Conservation (phyloP, 164 flowering plant genomes). For the Vitis amurensis region DNA sequence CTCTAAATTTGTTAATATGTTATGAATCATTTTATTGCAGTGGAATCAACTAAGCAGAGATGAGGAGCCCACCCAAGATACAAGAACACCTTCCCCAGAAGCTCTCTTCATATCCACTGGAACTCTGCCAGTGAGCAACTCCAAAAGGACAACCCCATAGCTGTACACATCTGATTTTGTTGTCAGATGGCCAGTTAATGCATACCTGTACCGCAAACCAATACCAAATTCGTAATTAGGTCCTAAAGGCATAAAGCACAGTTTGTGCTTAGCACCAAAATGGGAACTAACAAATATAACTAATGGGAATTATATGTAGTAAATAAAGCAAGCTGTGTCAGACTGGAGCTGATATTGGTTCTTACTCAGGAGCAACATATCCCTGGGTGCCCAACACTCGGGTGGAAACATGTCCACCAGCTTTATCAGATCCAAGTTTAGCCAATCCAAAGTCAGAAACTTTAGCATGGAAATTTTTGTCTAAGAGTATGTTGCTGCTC, state of each 20-base stretch:
- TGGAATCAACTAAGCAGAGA: not conserved
- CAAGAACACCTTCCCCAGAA: constrained; percentile 87
- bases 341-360: not conserved
- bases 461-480: constrained; percentile 84
- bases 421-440: constrained; percentile 88
- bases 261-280: too few species aligned
- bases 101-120: constrained; percentile 90
- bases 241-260: too few species aligned
- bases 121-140: constrained; percentile 91
- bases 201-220: constrained; percentile 58
- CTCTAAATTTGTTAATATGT: too few species aligned
- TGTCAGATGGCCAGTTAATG: constrained; percentile 93
- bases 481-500: constrained; percentile 91
- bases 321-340: too few species aligned
- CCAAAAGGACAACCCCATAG: constrained; percentile 96
- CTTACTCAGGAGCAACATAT: constrained; percentile 97
- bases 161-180: constrained; percentile 98
- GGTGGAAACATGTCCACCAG: constrained; percentile 94
- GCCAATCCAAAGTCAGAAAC: constrained; percentile 98
- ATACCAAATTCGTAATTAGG: not conserved
- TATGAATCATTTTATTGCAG: not conserved
- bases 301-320: too few species aligned
- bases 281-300: too few species aligned
- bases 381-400: constrained; percentile 97
- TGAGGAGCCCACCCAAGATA: constrained; percentile 75